These are phyloP conservation scores for Aspergillus caelatus DNA, from an alignment of 2,329 filamentous ascomycete genomes.

Conservation along the genomic window DNA sequence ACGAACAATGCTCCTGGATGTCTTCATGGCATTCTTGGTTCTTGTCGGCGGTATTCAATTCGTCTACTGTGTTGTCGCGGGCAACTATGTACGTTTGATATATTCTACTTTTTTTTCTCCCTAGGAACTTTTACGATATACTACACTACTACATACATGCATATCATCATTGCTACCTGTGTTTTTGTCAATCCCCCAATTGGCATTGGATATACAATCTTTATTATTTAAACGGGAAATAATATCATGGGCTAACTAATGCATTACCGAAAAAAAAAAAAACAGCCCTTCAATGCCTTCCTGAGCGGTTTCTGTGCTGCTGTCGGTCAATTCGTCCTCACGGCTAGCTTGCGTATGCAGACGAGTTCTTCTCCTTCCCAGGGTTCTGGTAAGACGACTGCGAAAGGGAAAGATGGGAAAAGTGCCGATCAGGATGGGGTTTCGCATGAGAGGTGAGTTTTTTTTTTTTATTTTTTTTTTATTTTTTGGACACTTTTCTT, in stretches of 20 bases:
- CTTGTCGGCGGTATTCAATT: conserved; percentile 89
- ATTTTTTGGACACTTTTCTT: too few species aligned
- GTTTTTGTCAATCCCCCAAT: too few species aligned
- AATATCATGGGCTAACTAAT: neutral
- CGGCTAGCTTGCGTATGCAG: conserved; percentile 87
- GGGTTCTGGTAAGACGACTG: conserved; percentile 54
- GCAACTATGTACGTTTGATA: conserved; percentile 79
- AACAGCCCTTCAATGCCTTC: conserved; percentile 92
- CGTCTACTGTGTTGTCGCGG: conserved; percentile 84
- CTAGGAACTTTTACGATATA: too few species aligned
- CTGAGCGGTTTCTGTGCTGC: conserved; percentile 91
- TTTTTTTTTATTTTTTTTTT: neutral
- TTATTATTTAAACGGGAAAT: too few species aligned
- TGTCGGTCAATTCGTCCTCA: conserved; percentile 96
- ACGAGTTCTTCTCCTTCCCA: conserved; percentile 59
- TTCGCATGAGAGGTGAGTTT: conserved; percentile 46
- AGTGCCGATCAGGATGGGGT: conserved; percentile 19
- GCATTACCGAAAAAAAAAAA: neutral
- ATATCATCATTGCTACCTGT: too few species aligned
- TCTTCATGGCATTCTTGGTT: conserved; percentile 86
- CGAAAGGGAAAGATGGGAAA: conserved; percentile 33
- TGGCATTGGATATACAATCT: too few species aligned
- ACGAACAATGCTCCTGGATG: conserved; percentile 87
- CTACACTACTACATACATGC: too few species aligned
- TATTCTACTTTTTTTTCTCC: neutral